Evolutionary conservation across 2,329 filamentous ascomycete genomes (phyloP), one percentile per base, ranked within the genome.

Genomic region (Cryoendolithus antarcticus): DNA sequence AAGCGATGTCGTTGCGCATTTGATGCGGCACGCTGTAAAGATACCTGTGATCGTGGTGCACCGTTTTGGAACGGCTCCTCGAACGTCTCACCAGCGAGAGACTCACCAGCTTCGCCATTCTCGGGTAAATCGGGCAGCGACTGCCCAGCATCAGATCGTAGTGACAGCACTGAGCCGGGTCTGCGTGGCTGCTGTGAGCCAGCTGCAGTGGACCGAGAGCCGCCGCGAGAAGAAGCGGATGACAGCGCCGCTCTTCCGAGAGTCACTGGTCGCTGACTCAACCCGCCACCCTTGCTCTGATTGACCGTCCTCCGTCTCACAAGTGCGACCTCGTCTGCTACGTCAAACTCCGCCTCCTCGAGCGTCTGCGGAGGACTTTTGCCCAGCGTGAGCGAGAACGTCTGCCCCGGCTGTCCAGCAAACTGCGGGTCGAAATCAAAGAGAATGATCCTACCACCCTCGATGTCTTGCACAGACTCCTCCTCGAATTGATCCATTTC

Each of bases 1-100:
- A 82, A 72, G n/a, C 80, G 69, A 40, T 75, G 73, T 40, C 81
- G 74, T 48, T 77, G 84, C n/a, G 75, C 74, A 34, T 82, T 82
- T 12, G 80, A 82, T 11, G 58, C 56, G 13, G 58, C 56, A n/a
- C 58, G 47, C 31, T 59, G 53, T 8, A 61, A 36, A 5, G 54
- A 54, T 2, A 46, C 51, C 5, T 52, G 53, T 24, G 55, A 59
- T 24, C 58, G 43, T 10, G 58, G 58, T 19, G 55, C 55, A 9
- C 48, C 52, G 28, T 54, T 55, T 10, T 50, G 50, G 30, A 58
- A 61, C 2, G 57, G 58, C 43, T 59, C 55, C 27, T 61, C 58
- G 8, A 55, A 43, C 6, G 48, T 49, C 11, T 32, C 31, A 9
- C 11, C 31, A 15, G 45, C 41, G 24, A 30, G 30, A 4, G 42